A percentile compares a stretch with the other conserved stretches of the same genome.
Evolutionary conservation across 805 yeast species (phyloP).

Genomic region (Limtongia smithiae): DNA sequence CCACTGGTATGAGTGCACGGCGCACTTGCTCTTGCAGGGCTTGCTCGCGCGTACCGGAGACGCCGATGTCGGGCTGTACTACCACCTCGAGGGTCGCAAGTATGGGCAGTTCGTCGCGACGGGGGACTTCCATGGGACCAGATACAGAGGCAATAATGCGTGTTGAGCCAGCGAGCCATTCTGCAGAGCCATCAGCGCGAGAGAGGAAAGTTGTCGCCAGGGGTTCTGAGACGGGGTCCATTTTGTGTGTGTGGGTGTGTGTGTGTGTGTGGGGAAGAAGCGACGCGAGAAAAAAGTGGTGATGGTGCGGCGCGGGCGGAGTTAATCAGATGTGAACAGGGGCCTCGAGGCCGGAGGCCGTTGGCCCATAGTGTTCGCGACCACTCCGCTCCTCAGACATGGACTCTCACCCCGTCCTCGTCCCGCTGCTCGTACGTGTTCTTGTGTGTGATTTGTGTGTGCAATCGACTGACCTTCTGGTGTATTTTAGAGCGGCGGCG

Average conservation of each 20-base stretch:
- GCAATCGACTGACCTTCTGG: background rate
- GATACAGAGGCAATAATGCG: conserved; percentile 68
- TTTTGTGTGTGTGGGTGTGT: background rate
- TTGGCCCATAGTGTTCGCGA: too few species aligned
- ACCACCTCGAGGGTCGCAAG: conserved; percentile 71
- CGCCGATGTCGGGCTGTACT: conserved; percentile 74
- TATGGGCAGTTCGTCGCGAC: conserved; percentile 80
- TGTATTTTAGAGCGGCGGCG: conserved; percentile 64
- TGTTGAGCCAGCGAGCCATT: conserved; percentile 22
- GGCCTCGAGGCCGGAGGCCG: too few species aligned
- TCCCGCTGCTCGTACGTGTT: conserved; percentile 24
- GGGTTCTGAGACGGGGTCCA: background rate
- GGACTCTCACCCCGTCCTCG: conserved; percentile 27
- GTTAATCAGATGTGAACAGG: too few species aligned
- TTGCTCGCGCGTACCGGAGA: conserved; percentile 69
- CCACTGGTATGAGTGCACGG: conserved; percentile 55
- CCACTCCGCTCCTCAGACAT: too few species aligned
- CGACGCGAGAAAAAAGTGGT: background rate
- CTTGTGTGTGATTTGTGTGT: too few species aligned
- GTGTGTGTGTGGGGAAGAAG: background rate
- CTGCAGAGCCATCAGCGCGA: conserved; percentile 26
- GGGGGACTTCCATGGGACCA: conserved; percentile 85
- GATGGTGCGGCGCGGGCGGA: conserved; percentile 1
- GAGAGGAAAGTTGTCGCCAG: conserved; percentile 12
- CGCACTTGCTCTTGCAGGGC: conserved; percentile 68